phyloP scores from a whole-genome alignment of 805 yeast species.

The Ascoidea tarda region DNA sequence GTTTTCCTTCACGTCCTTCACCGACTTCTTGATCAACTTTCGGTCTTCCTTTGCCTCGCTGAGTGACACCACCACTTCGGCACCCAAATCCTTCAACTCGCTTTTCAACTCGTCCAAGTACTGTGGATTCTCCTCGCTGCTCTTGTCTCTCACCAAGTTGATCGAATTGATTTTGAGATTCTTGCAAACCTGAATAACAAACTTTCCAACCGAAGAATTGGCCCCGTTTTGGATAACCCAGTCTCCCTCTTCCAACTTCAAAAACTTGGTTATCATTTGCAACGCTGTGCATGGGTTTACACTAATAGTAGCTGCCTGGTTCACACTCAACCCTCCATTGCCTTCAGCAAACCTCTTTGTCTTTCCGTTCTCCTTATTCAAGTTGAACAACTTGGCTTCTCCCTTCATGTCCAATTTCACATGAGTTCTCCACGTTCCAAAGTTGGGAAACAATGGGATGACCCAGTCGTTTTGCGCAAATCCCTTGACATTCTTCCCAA shows the following conservation, averaged over 20 bases:
- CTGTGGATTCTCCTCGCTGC: constrained; percentile 20
- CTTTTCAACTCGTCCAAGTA: constrained; percentile 27
- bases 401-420: constrained; percentile 24
- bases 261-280: neutral
- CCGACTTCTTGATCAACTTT: constrained; percentile 27
- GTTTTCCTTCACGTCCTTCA: constrained; percentile 31
- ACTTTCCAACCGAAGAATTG: constrained; percentile 85
- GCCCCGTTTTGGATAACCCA: constrained; percentile 96
- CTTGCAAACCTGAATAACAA: constrained; percentile 76
- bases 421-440: constrained; percentile 89
- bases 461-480: constrained; percentile 73
- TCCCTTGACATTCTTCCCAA: constrained; percentile 35
- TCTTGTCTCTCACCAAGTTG: constrained; percentile 77
- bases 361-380: too few relatives aligned
- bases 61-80: constrained; percentile 80
- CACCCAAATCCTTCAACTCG: constrained; percentile 54
- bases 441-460: constrained; percentile 57
- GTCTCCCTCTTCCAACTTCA: constrained; percentile 29
- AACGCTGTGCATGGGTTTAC: constrained; percentile 88
- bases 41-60: constrained; percentile 54
- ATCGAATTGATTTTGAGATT: constrained; percentile 69
- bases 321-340: constrained; percentile 29
- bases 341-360: constrained; percentile 11
- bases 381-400: constrained; percentile 23
- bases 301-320: constrained; percentile 73